Evolutionary conservation across 2,329 filamentous ascomycete species (phyloP), one percentile per base, ranked within the genome.

Genomic region (Arthrobotrys megalospora): DNA sequence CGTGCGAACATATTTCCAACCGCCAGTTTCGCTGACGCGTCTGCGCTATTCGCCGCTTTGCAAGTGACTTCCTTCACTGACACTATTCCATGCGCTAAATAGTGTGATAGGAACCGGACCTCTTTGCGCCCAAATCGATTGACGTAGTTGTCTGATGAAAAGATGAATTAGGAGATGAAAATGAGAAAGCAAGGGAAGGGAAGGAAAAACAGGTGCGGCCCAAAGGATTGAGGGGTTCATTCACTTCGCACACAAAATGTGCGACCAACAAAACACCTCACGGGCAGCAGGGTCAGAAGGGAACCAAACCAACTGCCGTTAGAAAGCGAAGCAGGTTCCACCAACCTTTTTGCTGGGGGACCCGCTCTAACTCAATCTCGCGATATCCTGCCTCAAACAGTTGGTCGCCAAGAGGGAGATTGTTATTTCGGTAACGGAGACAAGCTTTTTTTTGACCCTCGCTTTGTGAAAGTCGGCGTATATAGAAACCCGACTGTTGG

Each of bases 311-410:
- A 65, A 72, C 34, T 72, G 48, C 48, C 60, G 60, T 72, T 72
- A 48, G 69, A 65, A 38, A n/a, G 48, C n/a, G 11, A 28, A 66
- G 63, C 41, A 38, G 19, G 63, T 50, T 48, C 43, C 47, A 52
- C 47, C 45, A 63, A 16, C 43, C 34, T 28, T 28, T 28, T 28
- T 28, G 24, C 24, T 28, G 24, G 24, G 48, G 48, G 19, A 12
- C 28, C 28, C 16, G n/a, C 34, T 41, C 69, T 58, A 76, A 53
- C 64, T 76, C 21, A 68, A 69, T 65, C 64, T 76, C 72, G 72
- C 72, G 64, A 76, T 69, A 69, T 76, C 53, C 65, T 69, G 58
- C 65, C 72, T 41, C 64, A 76, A 76, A 65, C 55, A 65, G 72
- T 68, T 69, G 64, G 64, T 32, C 58, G 55, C 55, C 65, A 69